Conservation (phyloP, 2,329 filamentous ascomycete species). For the Lecanicillium sp. region DNA sequence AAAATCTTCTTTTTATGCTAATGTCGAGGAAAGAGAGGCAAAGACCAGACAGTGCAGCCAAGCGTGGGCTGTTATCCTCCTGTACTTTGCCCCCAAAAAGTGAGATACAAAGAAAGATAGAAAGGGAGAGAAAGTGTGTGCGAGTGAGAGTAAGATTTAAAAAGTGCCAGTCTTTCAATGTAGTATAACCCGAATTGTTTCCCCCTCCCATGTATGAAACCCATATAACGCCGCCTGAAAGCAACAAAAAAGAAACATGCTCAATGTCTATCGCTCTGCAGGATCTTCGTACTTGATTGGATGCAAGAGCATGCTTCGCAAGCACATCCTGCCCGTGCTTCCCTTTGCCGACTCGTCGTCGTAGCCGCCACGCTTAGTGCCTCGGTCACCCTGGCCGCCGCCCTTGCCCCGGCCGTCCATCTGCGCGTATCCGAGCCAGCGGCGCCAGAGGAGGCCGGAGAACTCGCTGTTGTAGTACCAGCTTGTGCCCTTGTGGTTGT, state of each 20-base stretch:
- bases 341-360: slow-evolving; percentile 36
- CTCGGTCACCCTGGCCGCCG: slow-evolving; percentile 41
- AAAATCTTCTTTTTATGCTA: no score
- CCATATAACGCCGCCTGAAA: no score
- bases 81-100: neutral
- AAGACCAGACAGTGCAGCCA: no score
- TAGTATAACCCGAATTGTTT: no score
- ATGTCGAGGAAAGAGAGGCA: no score
- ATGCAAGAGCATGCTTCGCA: slow-evolving; percentile 74
- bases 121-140: neutral
- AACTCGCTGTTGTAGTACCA: slow-evolving; percentile 85
- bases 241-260: no score
- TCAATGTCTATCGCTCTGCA: slow-evolving; percentile 21
- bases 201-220: no score
- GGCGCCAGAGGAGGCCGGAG: slow-evolving; percentile 66
- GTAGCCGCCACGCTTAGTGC: slow-evolving; percentile 42
- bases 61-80: no score
- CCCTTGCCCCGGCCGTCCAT: slow-evolving; percentile 40
- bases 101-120: neutral
- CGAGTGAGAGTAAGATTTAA: no score
- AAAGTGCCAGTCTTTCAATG: no score
- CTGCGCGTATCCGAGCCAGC: slow-evolving; percentile 62
- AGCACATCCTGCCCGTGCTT: slow-evolving; percentile 61
- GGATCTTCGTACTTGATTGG: slow-evolving; percentile 64
- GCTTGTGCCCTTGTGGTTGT: slow-evolving; percentile 72